Evolutionary conservation across 805 yeast genomes (phyloP).

Genomic region (Yarrowia osloensis): DNA sequence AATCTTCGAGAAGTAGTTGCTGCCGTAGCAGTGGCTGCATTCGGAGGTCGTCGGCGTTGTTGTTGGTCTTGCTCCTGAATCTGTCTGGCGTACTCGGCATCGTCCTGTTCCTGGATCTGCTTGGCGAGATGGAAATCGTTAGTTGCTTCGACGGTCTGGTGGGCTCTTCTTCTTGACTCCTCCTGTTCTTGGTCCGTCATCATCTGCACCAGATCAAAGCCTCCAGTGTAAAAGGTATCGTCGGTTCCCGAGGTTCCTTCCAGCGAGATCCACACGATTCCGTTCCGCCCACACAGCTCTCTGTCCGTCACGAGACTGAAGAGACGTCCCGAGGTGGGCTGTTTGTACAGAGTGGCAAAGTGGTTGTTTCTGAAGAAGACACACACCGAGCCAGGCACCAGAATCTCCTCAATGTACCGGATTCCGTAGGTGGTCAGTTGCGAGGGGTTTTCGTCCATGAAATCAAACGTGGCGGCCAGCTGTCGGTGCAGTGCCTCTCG

Average conservation of each 20-base stretch:
- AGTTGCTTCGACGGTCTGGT: constrained; percentile 31
- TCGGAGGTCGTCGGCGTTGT: not conserved
- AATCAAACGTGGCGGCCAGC: constrained; percentile 43
- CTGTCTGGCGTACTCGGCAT: constrained; percentile 36
- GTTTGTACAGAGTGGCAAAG: constrained; percentile 64
- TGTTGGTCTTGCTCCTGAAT: constrained; percentile 29
- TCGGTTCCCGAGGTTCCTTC: constrained; percentile 64
- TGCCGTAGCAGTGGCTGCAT: not conserved
- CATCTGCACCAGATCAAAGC: constrained; percentile 44
- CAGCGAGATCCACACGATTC: constrained; percentile 83
- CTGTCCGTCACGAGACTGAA: constrained; percentile 73
- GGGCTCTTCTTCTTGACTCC: constrained; percentile 6
- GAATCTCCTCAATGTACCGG: constrained; percentile 46
- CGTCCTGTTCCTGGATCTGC: constrained; percentile 41
- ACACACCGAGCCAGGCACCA: constrained; percentile 57
- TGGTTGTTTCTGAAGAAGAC: constrained; percentile 90
- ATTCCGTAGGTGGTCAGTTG: constrained; percentile 77
- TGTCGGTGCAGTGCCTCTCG: constrained; percentile 35
- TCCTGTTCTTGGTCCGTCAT: constrained; percentile 6
- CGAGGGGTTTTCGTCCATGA: constrained; percentile 64
- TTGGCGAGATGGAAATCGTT: constrained; percentile 41
- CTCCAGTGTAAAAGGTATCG: constrained; percentile 71
- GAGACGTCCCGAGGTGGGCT: constrained; percentile 47
- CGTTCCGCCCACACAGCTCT: constrained; percentile 44
- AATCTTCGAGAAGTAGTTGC: not conserved